Evolutionary conservation across 2,329 filamentous ascomycete genomes (phyloP).

Genomic region (Calonectria fujianensis): DNA sequence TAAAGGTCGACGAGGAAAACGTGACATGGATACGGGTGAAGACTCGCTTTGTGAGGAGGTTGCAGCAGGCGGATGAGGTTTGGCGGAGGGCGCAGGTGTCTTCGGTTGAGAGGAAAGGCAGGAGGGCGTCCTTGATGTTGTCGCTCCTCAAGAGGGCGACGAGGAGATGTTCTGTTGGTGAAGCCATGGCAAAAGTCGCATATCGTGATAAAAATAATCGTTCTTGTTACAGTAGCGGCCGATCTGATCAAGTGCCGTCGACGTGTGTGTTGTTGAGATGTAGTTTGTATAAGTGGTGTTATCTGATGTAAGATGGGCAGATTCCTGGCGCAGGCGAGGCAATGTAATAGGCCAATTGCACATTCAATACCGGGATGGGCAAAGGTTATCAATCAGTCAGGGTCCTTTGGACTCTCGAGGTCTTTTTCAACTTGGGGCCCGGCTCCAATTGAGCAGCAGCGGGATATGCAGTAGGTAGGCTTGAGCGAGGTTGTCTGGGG

Average conservation of each 20-base stretch:
- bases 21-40: constrained; percentile 82
- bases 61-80: constrained; percentile 81
- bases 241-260: background rate
- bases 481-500: constrained; percentile 32
- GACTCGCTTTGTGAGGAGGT: constrained; percentile 80
- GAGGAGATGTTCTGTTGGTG: constrained; percentile 67
- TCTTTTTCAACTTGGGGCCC: constrained; percentile 27
- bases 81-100: constrained; percentile 78
- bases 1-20: constrained; percentile 85
- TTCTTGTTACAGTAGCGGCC: background rate
- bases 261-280: constrained; percentile 28
- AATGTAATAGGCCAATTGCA: constrained; percentile 38
- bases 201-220: constrained; percentile 59
- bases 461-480: constrained; percentile 25
- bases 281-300: constrained; percentile 36
- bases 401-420: constrained; percentile 34
- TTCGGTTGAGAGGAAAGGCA: constrained; percentile 68
- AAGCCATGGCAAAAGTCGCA: constrained; percentile 72
- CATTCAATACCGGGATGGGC: constrained; percentile 22
- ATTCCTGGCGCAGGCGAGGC: constrained; percentile 27
- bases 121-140: constrained; percentile 69
- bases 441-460: constrained; percentile 41
- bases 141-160: constrained; percentile 74
- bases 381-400: constrained; percentile 28
- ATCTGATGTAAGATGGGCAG: constrained; percentile 46